phyloP scores from a whole-genome alignment of 164 flowering plant genomes.

The Vitis cinerea region DNA sequence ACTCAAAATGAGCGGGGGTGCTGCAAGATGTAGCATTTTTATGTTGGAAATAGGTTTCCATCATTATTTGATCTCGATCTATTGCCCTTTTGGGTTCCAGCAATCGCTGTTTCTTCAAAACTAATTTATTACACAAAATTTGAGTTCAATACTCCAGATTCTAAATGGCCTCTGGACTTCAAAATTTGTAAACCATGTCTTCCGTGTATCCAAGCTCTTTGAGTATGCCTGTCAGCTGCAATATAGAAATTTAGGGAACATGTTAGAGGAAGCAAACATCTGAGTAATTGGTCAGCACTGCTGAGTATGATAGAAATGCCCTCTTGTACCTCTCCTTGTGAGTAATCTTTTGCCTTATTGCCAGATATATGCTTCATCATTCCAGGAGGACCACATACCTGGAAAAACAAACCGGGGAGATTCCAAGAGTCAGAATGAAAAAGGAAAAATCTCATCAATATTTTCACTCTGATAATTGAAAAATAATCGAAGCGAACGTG shows the following conservation, averaged over 20 bases:
- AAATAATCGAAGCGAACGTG: too few species aligned
- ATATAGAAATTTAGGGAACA: neutral
- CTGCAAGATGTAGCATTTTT: too few species aligned
- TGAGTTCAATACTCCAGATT: neutral
- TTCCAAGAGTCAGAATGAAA: neutral
- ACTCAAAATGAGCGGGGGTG: too few species aligned
- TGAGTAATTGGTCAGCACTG: neutral
- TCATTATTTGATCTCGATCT: too few species aligned
- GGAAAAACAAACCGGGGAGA: constrained; percentile 5
- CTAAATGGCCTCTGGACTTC: constrained; percentile 14
- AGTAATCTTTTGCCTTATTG: constrained; percentile 67
- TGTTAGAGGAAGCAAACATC: neutral
- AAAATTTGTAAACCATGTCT: constrained; percentile 94
- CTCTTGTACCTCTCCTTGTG: constrained; percentile 84
- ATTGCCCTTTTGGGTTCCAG: neutral
- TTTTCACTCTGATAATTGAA: too few species aligned
- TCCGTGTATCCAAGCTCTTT: constrained; percentile 86
- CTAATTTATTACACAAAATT: constrained; percentile 15
- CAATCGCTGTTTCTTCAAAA: neutral
- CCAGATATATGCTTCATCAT: constrained; percentile 94
- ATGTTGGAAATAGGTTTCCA: too few species aligned
- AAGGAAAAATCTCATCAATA: too few species aligned
- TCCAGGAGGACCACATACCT: constrained; percentile 99
- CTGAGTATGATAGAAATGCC: neutral
- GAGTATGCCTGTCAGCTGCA: constrained; percentile 80